These are phyloP conservation scores for Didymella arachidicola DNA, from an alignment of 2,329 filamentous ascomycete genomes.

Conservation along the genomic window DNA sequence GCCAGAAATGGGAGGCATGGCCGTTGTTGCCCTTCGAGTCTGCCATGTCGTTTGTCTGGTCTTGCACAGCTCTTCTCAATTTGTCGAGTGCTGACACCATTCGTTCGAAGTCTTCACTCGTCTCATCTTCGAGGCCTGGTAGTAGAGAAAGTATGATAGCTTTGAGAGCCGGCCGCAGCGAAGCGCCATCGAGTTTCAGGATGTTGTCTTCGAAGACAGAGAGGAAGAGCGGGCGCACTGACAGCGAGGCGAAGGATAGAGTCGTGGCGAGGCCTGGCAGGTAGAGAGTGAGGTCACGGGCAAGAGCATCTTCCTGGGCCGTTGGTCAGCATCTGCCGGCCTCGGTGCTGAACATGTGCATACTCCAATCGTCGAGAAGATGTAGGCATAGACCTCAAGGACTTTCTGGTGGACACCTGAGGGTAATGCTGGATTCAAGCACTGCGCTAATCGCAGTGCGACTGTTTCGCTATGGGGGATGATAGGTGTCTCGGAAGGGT, in stretches of 20 bases:
- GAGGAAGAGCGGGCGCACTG: conserved; percentile 85
- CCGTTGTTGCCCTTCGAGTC: conserved; percentile 43
- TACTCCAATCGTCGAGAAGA: conserved; percentile 85
- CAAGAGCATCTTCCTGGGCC: conserved; percentile 71
- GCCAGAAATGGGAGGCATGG: conserved; percentile 93
- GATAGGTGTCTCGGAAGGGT: conserved; percentile 72
- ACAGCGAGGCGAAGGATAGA: conserved; percentile 91
- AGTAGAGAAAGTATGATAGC: conserved; percentile 87
- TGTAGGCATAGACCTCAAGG: conserved; percentile 88
- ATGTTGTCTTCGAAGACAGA: conserved; percentile 84
- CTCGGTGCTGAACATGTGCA: conserved; percentile 28
- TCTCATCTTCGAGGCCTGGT: conserved; percentile 93
- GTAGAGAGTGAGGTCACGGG: conserved; percentile 84
- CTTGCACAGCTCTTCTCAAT: conserved; percentile 73
- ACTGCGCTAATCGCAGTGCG: conserved; percentile 92
- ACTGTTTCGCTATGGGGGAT: conserved; percentile 85
- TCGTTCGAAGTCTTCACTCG: conserved; percentile 94
- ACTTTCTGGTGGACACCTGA: conserved; percentile 98
- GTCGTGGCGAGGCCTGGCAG: conserved; percentile 88
- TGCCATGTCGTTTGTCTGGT: conserved; percentile 58
- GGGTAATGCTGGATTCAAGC: conserved; percentile 88
- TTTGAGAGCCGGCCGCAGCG: conserved; percentile 86
- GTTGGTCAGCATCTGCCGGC: conserved; percentile 34
- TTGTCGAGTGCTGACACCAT: conserved; percentile 80
- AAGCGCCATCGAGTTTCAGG: conserved; percentile 71